These are phyloP conservation scores for Amanita phalloides DNA, from an alignment of 768 basidiomycete species.

Conservation along the genomic window DNA sequence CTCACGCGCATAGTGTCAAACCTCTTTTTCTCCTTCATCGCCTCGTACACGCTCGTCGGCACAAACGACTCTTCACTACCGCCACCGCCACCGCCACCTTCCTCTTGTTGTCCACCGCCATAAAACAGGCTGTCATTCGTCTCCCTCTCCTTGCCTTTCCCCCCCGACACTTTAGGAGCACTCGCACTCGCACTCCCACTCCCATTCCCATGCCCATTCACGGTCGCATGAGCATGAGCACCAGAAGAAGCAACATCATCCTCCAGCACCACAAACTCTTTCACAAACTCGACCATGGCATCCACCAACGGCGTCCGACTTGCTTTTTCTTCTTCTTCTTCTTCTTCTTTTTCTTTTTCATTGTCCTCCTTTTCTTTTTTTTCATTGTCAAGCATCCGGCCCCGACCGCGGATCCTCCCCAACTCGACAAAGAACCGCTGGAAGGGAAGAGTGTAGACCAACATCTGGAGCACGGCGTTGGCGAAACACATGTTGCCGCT, in stretches of 20 bases:
- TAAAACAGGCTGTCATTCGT: constrained; percentile 15
- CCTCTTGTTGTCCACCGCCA: constrained; percentile 17
- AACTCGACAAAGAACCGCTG: constrained; percentile 67
- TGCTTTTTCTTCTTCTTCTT: constrained; percentile 7
- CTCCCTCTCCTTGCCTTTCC: constrained; percentile 16
- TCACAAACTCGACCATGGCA: constrained; percentile 64
- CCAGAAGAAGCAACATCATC: no score
- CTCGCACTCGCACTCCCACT: no score
- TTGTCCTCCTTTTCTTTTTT: constrained; percentile 12
- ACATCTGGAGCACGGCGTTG: constrained; percentile 84
- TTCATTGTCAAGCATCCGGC: no score
- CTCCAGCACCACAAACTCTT: constrained; percentile 54
- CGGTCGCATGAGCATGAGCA: no score
- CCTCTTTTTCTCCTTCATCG: constrained; percentile 85
- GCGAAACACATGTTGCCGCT: constrained; percentile 98
- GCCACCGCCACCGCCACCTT: constrained; percentile 27
- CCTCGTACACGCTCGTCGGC: constrained; percentile 82
- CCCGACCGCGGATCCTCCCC: constrained; percentile 26
- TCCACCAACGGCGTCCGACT: constrained; percentile 46
- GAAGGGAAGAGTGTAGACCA: constrained; percentile 87
- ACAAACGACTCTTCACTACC: constrained; percentile 60
- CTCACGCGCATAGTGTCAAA: constrained; percentile 88
- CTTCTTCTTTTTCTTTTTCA: constrained; percentile 17
- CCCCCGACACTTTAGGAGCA: constrained; percentile 7
- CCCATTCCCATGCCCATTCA: no score